A percentile compares a stretch with the other conserved stretches of the same genome.
Evolutionary conservation across 2,329 filamentous ascomycete species (phyloP).

Genomic region (Fusarium nurragi): DNA sequence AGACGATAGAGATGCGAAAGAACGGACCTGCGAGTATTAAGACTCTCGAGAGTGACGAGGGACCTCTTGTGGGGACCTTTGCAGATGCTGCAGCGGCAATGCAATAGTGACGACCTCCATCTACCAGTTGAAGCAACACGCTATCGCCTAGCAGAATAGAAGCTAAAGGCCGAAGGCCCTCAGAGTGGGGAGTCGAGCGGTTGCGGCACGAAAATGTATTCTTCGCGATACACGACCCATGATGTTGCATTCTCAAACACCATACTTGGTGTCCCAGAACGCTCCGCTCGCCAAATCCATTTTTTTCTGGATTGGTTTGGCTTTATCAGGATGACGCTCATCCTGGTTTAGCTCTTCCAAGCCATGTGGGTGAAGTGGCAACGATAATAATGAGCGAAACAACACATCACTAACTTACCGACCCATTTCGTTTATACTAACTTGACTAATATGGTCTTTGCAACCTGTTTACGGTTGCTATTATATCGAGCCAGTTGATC

Average conservation of each 20-base stretch:
- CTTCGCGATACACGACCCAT: conserved; percentile 10
- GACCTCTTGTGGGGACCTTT: conserved; percentile 67
- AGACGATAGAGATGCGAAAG: conserved; percentile 57
- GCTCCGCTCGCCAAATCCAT: conserved; percentile 8
- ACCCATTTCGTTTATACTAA: conserved; percentile 16
- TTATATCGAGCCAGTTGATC: conserved; percentile 9
- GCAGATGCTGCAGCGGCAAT: conserved; percentile 66
- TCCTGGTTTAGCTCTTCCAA: conserved; percentile 2
- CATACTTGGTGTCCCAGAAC: conserved; percentile 11
- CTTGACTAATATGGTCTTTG: conserved; percentile 19
- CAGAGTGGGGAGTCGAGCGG: conserved; percentile 3
- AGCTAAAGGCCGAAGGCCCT: neutral
- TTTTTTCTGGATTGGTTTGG: conserved; percentile 2
- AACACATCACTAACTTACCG: conserved; percentile 7
- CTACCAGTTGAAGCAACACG: neutral
- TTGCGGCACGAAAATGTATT: conserved; percentile 7
- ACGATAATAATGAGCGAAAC: conserved; percentile 30
- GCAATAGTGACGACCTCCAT: conserved; percentile 43
- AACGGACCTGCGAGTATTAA: conserved; percentile 49
- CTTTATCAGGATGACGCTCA: conserved; percentile 5
- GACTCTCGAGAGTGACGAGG: conserved; percentile 49
- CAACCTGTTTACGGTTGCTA: conserved; percentile 1
- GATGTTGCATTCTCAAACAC: conserved; percentile 3
- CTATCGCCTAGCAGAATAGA: neutral
- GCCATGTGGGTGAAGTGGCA: conserved; percentile 18